Conservation (phyloP, 2,329 filamentous ascomycete species). For the Calonectria ilicicola region DNA sequence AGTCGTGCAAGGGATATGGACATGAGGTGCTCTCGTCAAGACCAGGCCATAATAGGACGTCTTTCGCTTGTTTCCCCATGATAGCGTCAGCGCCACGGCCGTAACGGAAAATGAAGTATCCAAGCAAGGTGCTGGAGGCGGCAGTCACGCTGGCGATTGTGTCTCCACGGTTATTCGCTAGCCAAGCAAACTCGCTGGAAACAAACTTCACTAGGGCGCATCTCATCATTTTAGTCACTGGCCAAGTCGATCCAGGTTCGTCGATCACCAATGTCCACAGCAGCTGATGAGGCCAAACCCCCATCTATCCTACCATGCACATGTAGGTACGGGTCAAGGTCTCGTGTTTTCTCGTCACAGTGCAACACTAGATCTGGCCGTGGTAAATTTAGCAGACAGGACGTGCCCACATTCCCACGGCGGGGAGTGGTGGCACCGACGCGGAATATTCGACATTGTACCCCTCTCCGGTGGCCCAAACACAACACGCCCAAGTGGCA, state of each 20-base stretch:
- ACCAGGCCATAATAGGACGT: neutral
- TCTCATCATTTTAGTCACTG: neutral
- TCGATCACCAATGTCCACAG: slow-evolving; percentile 1
- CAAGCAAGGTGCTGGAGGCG: neutral
- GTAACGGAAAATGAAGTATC: slow-evolving; percentile 1
- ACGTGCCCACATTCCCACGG: neutral
- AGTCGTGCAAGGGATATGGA: neutral
- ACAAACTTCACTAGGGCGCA: slow-evolving; percentile 6
- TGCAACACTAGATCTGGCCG: neutral
- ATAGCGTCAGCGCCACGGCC: slow-evolving; percentile 9
- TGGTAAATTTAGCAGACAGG: neutral
- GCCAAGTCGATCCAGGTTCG: slow-evolving; percentile 6
- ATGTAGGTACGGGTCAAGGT: neutral
- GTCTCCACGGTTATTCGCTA: neutral
- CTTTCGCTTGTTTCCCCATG: neutral
- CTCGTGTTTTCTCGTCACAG: neutral
- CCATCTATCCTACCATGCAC: neutral
- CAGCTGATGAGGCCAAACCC: neutral
- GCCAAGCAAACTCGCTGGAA: slow-evolving; percentile 4
- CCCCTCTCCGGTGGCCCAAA: slow-evolving; percentile 1
- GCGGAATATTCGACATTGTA: neutral
- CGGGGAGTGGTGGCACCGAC: neutral
- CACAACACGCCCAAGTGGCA: neutral
- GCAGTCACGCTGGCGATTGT: neutral
- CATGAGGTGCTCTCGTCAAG: neutral